These are phyloP conservation scores for Cajanus cajan DNA, from an alignment of 306 rosid genomes.

Conservation along the genomic window DNA sequence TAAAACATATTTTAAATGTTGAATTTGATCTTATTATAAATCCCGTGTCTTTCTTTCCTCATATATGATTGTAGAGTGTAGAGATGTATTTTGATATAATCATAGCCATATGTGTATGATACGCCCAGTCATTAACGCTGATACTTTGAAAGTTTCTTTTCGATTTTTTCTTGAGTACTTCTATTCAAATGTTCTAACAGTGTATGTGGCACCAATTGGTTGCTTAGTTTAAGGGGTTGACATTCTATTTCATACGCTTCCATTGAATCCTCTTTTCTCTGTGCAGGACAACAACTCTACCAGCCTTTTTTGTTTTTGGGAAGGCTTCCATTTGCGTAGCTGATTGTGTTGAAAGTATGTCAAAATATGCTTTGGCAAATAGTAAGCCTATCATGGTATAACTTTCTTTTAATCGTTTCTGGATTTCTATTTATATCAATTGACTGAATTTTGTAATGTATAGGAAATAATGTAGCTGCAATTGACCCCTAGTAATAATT, in stretches of 20 bases:
- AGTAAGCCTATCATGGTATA: conserved; percentile 66
- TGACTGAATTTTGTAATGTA: conserved; percentile 8
- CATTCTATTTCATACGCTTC: not conserved
- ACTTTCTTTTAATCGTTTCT: not conserved
- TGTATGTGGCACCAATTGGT: not conserved
- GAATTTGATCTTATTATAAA: not conserved
- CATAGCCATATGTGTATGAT: not conserved
- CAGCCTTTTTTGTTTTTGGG: conserved; percentile 77
- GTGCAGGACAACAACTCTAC: conserved; percentile 75
- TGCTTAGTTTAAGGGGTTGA: conserved; percentile 1
- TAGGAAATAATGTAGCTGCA: conserved; percentile 14
- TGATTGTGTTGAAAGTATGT: conserved; percentile 52
- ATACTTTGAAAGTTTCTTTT: conserved; percentile 1
- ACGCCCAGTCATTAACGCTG: not conserved
- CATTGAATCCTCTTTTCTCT: conserved; percentile 22
- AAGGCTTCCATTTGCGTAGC: conserved; percentile 55
- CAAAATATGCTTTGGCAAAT: conserved; percentile 37
- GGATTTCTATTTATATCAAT: not conserved
- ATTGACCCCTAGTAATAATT: not conserved
- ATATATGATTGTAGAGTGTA: not conserved
- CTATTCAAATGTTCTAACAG: not conserved
- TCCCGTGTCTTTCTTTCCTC: not conserved
- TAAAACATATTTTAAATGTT: not conserved
- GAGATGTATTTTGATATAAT: not conserved
- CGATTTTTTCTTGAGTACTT: not conserved